Evolutionary conservation across 73 alveolate species (phyloP).

Genomic region (Paramecium sexaurelia): DNA sequence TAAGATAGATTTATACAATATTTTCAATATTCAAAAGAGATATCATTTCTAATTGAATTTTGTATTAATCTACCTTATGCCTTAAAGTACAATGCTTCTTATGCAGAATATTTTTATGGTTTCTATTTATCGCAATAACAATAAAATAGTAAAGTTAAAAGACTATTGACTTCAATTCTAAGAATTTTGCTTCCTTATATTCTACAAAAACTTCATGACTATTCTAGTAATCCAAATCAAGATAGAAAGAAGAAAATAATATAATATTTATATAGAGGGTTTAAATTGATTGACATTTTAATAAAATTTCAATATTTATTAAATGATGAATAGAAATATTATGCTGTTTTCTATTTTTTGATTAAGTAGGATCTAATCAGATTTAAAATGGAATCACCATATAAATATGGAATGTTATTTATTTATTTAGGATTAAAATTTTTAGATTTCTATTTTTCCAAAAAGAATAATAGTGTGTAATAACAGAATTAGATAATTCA

Average conservation of each 20-base stretch:
- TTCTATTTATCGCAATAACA: background rate
- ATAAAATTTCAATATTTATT: background rate
- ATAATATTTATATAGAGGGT: background rate
- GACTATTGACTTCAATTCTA: background rate
- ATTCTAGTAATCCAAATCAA: background rate
- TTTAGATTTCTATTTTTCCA: background rate
- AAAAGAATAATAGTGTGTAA: background rate
- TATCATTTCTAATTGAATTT: background rate
- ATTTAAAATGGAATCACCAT: background rate
- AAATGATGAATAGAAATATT: background rate
- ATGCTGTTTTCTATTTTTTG: background rate
- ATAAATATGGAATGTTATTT: background rate
- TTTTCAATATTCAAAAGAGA: background rate
- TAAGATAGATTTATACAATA: background rate
- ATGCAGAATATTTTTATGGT: background rate
- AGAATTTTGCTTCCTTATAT: background rate
- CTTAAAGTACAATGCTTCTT: background rate
- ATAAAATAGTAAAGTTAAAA: background rate
- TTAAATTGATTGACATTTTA: background rate
- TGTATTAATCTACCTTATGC: conserved; percentile 10
- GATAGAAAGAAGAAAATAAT: background rate
- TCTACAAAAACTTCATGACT: background rate
- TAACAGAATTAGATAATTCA: background rate
- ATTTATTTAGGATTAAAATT: background rate
- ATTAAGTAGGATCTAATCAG: background rate